Conservation (phyloP, 495 filamentous ascomycete genomes). For the Penicillium egyptiacum region DNA sequence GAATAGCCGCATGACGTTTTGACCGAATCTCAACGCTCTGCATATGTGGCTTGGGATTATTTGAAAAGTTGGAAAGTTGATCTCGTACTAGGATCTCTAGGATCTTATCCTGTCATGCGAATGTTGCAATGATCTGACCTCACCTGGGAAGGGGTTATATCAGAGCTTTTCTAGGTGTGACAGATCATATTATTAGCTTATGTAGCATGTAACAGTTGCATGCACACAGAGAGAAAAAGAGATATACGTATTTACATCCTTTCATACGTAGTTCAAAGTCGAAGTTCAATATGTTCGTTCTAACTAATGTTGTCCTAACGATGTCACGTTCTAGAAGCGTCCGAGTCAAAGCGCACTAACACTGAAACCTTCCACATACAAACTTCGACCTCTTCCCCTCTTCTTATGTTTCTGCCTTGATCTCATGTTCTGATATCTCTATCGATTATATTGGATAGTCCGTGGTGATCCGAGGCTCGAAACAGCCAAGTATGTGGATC, state of each 20-base stretch:
- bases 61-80: neutral
- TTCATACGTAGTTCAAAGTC: too few species aligned
- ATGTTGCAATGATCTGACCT: too few species aligned
- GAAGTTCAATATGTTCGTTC: too few species aligned
- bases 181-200: too few species aligned
- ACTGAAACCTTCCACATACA: constrained; percentile 15
- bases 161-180: too few species aligned
- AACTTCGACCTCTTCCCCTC: constrained; percentile 11
- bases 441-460: neutral
- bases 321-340: constrained; percentile 27
- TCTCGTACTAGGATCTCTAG: too few species aligned
- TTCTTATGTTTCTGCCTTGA: neutral
- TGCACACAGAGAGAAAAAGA: too few species aligned
- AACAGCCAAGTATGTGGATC: constrained; percentile 2
- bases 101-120: too few species aligned
- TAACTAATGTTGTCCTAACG: too few species aligned
- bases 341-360: constrained; percentile 27
- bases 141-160: too few species aligned
- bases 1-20: constrained; percentile 3
- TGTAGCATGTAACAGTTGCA: too few species aligned
- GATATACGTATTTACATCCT: too few species aligned
- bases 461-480: neutral
- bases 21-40: neutral
- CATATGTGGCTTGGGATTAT: constrained; percentile 4
- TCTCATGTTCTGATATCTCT: constrained; percentile 5